A percentile compares a stretch with the other conserved stretches of the same genome.
These are phyloP conservation scores for Elaeagnus macrophylla DNA, from an alignment of 306 rosid species.

Conservation along the genomic window DNA sequence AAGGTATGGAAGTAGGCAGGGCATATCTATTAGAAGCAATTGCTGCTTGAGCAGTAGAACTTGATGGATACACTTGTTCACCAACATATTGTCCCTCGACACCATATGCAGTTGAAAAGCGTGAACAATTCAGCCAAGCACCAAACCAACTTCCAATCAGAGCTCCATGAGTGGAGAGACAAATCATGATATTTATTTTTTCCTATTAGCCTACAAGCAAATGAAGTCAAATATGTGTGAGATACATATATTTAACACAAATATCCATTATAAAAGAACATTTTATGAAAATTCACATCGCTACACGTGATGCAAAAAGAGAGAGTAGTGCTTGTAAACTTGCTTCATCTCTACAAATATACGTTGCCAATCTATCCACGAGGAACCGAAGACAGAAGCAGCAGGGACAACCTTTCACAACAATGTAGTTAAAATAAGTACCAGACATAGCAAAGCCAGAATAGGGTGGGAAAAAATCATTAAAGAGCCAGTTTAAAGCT, in stretches of 20 bases:
- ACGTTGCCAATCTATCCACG: slow-evolving; percentile 75
- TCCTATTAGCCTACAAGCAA: slow-evolving; percentile 48
- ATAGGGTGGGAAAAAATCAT: background rate
- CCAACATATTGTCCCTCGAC: slow-evolving; percentile 58
- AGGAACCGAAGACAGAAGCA: slow-evolving; percentile 67
- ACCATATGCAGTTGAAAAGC: too few relatives aligned
- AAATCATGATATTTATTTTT: slow-evolving; percentile 52
- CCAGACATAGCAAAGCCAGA: background rate
- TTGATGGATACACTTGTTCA: slow-evolving; percentile 45
- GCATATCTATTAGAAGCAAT: slow-evolving; percentile 44
- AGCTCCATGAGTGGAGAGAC: slow-evolving; percentile 84
- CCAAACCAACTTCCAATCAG: slow-evolving; percentile 92
- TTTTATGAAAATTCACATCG: background rate
- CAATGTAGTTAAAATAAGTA: background rate
- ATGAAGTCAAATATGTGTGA: background rate
- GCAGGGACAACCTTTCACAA: slow-evolving; percentile 67
- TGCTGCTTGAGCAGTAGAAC: slow-evolving; percentile 42
- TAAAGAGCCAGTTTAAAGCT: too few relatives aligned
- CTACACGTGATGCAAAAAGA: slow-evolving; percentile 9
- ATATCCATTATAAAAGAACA: too few relatives aligned
- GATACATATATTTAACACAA: background rate
- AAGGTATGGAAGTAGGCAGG: slow-evolving; percentile 26
- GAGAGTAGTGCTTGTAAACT: slow-evolving; percentile 13
- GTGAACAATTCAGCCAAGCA: too few relatives aligned
- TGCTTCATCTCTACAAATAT: slow-evolving; percentile 64